A percentile compares a stretch with the other conserved stretches of the same genome.
phyloP scores from a whole-genome alignment of 2,329 filamentous ascomycete species.

The Paramyrothecium roridum region DNA sequence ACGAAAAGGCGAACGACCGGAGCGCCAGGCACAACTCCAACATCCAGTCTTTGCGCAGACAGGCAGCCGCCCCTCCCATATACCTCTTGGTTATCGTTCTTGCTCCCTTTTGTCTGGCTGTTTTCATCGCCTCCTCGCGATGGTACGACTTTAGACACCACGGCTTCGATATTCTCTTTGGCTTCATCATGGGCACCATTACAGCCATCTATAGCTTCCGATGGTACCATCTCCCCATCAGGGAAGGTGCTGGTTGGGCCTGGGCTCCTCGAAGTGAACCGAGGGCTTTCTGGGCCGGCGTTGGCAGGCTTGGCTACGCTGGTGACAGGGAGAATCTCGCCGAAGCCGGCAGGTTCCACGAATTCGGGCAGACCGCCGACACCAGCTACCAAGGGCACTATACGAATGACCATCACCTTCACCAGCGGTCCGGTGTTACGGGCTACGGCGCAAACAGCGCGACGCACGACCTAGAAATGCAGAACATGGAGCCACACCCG shows the following conservation, averaged over 20 bases:
- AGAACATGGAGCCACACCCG: background rate
- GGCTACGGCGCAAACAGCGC: constrained; percentile 5
- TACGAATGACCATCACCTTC: constrained; percentile 1
- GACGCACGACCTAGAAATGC: constrained; percentile 3
- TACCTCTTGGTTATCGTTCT: constrained; percentile 71
- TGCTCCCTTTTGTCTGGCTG: constrained; percentile 68
- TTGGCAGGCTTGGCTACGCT: constrained; percentile 58
- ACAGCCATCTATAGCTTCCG: constrained; percentile 74
- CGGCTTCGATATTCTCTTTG: constrained; percentile 87
- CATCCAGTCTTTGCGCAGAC: constrained; percentile 49
- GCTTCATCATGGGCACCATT: constrained; percentile 73
- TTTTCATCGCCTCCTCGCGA: constrained; percentile 81
- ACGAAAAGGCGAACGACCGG: constrained; percentile 17
- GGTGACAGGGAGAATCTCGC: constrained; percentile 31
- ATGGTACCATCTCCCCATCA: constrained; percentile 80
- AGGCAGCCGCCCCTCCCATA: constrained; percentile 77
- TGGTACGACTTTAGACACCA: constrained; percentile 89
- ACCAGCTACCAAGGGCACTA: constrained; percentile 14
- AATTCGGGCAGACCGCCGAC: constrained; percentile 21
- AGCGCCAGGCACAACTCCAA: constrained; percentile 24
- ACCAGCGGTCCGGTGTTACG: constrained; percentile 12
- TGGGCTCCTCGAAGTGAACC: constrained; percentile 76
- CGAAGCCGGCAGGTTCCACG: constrained; percentile 14
- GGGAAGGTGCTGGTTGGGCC: constrained; percentile 76
- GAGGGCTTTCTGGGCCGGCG: constrained; percentile 75